Conservation (phyloP, 495 filamentous ascomycete species). For the Cryomyces minteri region DNA sequence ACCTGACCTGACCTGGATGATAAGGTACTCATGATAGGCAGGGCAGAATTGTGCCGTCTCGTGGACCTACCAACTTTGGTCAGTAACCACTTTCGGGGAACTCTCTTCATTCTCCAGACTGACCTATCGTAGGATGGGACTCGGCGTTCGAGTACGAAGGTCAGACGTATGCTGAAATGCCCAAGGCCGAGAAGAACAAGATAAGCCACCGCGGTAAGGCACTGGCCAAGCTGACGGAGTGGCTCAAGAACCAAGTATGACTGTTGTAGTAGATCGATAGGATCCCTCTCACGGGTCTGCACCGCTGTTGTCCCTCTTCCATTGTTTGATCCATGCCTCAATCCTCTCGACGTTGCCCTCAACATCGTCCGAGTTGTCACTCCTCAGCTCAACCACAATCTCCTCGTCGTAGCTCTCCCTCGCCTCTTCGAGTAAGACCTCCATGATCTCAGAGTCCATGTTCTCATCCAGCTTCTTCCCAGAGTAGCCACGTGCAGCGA, state of each 20-base stretch:
- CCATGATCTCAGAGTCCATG: slow-evolving; percentile 93
- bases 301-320: slow-evolving; percentile 45
- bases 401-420: slow-evolving; percentile 71
- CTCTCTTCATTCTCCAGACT: not conserved
- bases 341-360: slow-evolving; percentile 77
- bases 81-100: slow-evolving; percentile 16
- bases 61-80: slow-evolving; percentile 72
- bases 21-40: slow-evolving; percentile 11
- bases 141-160: slow-evolving; percentile 91
- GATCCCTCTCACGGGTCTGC: slow-evolving; percentile 5
- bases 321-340: slow-evolving; percentile 59
- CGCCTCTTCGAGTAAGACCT: slow-evolving; percentile 81
- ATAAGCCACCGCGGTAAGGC: slow-evolving; percentile 83
- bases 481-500: slow-evolving; percentile 56
- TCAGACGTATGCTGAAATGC: slow-evolving; percentile 95
- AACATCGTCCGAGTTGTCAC: slow-evolving; percentile 63
- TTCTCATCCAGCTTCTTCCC: slow-evolving; percentile 90
- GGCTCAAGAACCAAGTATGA: slow-evolving; percentile 35
- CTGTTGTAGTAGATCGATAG: slow-evolving; percentile 5
- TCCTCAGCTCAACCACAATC: slow-evolving; percentile 77
- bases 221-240: slow-evolving; percentile 63
- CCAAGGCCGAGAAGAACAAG: slow-evolving; percentile 74
- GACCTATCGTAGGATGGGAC: slow-evolving; percentile 52
- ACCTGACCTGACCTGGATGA: slow-evolving; percentile 11
- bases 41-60: slow-evolving; percentile 56